Base-by-base conservation (phyloP, 2,329 filamentous ascomycete genomes). In the Tricladium varicosporioides region DNA sequence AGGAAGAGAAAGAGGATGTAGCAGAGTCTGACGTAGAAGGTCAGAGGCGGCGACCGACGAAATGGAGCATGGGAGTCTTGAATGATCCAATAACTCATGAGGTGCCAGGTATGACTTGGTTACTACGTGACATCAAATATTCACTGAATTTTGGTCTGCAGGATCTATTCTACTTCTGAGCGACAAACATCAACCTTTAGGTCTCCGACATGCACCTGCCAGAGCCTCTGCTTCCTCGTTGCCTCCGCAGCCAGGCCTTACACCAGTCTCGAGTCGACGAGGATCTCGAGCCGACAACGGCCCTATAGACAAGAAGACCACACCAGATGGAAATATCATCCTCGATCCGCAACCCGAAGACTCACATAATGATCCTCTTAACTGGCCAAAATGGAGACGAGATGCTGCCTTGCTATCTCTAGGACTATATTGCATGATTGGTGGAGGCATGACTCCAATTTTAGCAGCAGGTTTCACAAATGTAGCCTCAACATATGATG, bases 321-420 rank as follows among this genome's bases (percentile, higher is more conserved):
- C 92, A 1, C 74, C 80, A 36, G 88, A 96, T 70, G 92, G 92
- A 14, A 82, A 84, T 60, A 91, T 97, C 66, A 91, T 97, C 54
- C 77, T 97, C 13, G 88, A 95, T 0, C 93, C 93, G 0, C 93
- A 97, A 70, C 93, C 93, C 0, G 92, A 97, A 58, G 92, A 97
- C 51, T 92, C 90, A 0, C 78, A 81, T 51, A 97, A 97, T 63
- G 93, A 97, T 67, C 93, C 93, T 1, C 76, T 97, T 56, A 97
- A 97, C 71, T 97, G 93, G 93, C 86, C 89, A 0, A 76, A 80
- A 5, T 91, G 90, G 86, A 83, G 91, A 43, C 81, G 93, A 71
- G 91, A 97, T 71, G 72, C 80, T 19, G 91, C 93, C 0, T 74
- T 97, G 36, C 50, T 96, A 0, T 93, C 88, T 0, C 78, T 97